Evolutionary conservation across 2,329 filamentous ascomycete genomes (phyloP).

Genomic region (Hyphodiscus sp.): DNA sequence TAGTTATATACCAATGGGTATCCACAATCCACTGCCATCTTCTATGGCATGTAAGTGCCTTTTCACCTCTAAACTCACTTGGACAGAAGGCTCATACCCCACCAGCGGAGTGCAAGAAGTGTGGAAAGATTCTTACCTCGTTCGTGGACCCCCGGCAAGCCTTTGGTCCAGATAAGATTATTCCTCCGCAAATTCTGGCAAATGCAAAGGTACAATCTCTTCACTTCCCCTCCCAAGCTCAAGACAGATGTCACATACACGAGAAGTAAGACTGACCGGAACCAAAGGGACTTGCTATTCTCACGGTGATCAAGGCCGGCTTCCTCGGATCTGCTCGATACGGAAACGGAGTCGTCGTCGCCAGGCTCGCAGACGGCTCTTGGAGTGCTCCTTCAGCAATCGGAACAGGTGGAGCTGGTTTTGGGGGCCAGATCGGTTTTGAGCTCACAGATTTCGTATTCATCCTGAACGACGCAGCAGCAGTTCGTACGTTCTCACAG

Average conservation of each 20-base stretch:
- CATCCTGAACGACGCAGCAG: slow-evolving; percentile 85
- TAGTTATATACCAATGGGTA: slow-evolving; percentile 42
- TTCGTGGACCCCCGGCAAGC: slow-evolving; percentile 92
- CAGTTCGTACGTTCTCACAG: slow-evolving; percentile 91
- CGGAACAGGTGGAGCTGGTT: slow-evolving; percentile 71
- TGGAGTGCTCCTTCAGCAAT: slow-evolving; percentile 83
- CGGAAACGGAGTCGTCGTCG: slow-evolving; percentile 76
- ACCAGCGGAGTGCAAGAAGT: slow-evolving; percentile 93
- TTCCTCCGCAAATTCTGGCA: slow-evolving; percentile 81
- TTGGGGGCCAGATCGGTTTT: slow-evolving; percentile 81
- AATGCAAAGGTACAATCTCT: slow-evolving; percentile 71
- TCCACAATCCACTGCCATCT: slow-evolving; percentile 61
- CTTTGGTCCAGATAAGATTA: slow-evolving; percentile 95
- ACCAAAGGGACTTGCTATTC: slow-evolving; percentile 65
- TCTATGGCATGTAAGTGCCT: slow-evolving; percentile 58
- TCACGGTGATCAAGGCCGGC: slow-evolving; percentile 81
- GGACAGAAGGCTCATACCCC: slow-evolving; percentile 18
- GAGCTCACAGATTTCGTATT: slow-evolving; percentile 95
- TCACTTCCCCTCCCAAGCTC: neutral
- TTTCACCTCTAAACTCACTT: slow-evolving; percentile 6
- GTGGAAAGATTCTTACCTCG: slow-evolving; percentile 87
- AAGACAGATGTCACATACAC: neutral
- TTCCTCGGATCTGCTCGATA: slow-evolving; percentile 79
- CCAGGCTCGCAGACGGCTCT: slow-evolving; percentile 66
- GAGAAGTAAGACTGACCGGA: slow-evolving; percentile 9